Evolutionary conservation across 2,329 filamentous ascomycete genomes (phyloP).

Genomic region (Cryoendolithus antarcticus): DNA sequence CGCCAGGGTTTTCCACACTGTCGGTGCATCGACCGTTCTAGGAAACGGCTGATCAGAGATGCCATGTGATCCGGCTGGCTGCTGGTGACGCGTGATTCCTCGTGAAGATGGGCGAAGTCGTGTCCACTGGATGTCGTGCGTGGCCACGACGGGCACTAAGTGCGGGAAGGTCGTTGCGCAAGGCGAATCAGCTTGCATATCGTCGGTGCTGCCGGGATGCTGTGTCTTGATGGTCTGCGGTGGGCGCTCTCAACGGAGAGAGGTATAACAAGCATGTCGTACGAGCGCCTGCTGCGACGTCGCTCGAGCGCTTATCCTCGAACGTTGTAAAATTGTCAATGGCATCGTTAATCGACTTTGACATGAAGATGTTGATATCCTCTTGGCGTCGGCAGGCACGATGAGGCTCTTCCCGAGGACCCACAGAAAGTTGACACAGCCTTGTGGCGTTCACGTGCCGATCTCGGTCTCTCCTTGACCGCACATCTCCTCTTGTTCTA

Average conservation of each 20-base stretch:
- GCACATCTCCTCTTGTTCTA: too few relatives aligned
- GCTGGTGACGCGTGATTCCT: conserved; percentile 2
- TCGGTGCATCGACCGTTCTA: conserved; percentile 13
- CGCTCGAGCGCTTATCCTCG: too few relatives aligned
- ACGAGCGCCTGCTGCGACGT: conserved; percentile 4
- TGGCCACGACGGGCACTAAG: conserved; percentile 3
- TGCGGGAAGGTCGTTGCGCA: conserved; percentile 1
- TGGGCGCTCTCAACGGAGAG: conserved; percentile 2
- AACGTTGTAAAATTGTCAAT: neutral
- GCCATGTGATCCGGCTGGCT: conserved; percentile 5
- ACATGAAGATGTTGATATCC: conserved; percentile 4
- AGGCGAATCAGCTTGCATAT: conserved; percentile 4
- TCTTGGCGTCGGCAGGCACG: conserved; percentile 2
- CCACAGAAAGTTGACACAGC: conserved; percentile 1
- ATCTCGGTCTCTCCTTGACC: conserved; percentile 3
- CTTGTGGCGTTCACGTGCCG: conserved; percentile 4
- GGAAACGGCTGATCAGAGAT: conserved; percentile 7
- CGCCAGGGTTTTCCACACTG: conserved; percentile 9
- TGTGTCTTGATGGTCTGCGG: conserved; percentile 1
- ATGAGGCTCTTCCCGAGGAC: neutral
- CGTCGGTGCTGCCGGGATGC: conserved; percentile 1
- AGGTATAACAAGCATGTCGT: conserved; percentile 1
- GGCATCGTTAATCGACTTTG: neutral
- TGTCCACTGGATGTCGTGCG: conserved; percentile 8
- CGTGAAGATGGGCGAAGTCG: conserved; percentile 4